Evolutionary conservation across 805 yeast genomes (phyloP), one percentile per base, ranked within the genome.

Genomic region (Lipomyces yamanashiensis): DNA sequence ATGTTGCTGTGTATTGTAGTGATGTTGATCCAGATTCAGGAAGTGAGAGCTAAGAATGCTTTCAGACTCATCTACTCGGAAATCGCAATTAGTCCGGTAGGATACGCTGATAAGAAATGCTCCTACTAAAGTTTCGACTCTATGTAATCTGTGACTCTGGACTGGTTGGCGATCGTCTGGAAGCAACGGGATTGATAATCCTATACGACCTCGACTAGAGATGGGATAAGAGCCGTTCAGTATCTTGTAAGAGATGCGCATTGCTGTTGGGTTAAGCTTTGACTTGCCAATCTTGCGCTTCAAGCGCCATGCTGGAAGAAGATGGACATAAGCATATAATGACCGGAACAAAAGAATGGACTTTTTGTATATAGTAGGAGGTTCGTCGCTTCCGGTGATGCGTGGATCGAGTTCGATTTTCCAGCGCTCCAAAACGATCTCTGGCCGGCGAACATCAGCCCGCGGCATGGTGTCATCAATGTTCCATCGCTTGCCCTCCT

Each of bases 341-440:
- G 89, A 85, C 51, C 98, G 84, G 69, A 95, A 85, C 37, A 89
- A 76, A 0, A 92, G 78, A 28, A 90, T 84, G 37, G 92, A 83
- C 69, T 87, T 88, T 70, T 89, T 90, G 76, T 89, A 88, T 8
- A 89, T 82, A 49, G 81, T 75, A 0, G 92, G 89, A 15, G 88
- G 79, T 58, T 89, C 95, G 23, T 71, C 70, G 12, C 74, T 74
- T 48, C 77, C 78, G 33, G 15, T 17, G 21, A 43, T 43, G 21
- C 51, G 54, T 17, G 83, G 76, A 71, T 88, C 92, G 64, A 92
- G 83, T 74, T 92, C 97, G 40, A 95, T 77, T 28, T 91, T 80
- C 99, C 99, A 95, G 63, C 99, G 82, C 73, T 95, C 99, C 62
- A 95, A 77, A 1, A 95, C 97, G n/a, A 95, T 84, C 75, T 93